Evolutionary conservation across 306 rosid species (phyloP), one percentile per base, ranked within the genome.

Genomic region (Glycine latifolia): DNA sequence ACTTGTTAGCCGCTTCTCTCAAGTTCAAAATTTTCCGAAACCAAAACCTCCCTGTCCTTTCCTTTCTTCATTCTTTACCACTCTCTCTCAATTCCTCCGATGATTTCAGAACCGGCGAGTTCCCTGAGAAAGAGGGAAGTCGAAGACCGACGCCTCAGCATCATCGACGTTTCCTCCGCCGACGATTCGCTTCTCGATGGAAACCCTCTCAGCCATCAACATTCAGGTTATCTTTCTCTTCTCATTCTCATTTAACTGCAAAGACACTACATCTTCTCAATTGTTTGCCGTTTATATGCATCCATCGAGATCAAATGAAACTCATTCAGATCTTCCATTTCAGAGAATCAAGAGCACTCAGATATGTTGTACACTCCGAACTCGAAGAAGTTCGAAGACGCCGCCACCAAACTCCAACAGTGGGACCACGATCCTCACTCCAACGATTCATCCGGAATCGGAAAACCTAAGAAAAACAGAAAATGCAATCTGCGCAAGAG

Each of bases 401-500:
- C 91, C 14, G 65, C 82, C 46, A 88, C 63, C 31, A 80, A 76
- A 72, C 10, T 83, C 10, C 88, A 89, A 76, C 81, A 83, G 74
- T 82, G 84, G 86, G 91, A 87, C 6, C 83, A 69, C 8, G 88
- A 78, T 44, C 89, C 91, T 61, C 90, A 69, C 35, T 87, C 88
- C 6, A 87, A 70, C 16, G 87, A 86, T 17, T 41, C 94, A 8
- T 37, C 80, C 41, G 97, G 85, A 70, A 81, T 63, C 3, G 94
- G 54, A 71, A 83, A 81, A 76, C 26, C 84, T 37, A 86, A 66
- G 73, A 90, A 81, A 71, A 91, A 83, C 68, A 84, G 89, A 50
- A 96, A 93, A 81, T 93, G 82, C 85, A 96, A 96, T 78, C 73
- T 96, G 89, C 98, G 99, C 26, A 92, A 92, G 82, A 96, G 99